These are phyloP conservation scores for Cryomyces antarcticus DNA, from an alignment of 495 filamentous ascomycete species.

Conservation along the genomic window DNA sequence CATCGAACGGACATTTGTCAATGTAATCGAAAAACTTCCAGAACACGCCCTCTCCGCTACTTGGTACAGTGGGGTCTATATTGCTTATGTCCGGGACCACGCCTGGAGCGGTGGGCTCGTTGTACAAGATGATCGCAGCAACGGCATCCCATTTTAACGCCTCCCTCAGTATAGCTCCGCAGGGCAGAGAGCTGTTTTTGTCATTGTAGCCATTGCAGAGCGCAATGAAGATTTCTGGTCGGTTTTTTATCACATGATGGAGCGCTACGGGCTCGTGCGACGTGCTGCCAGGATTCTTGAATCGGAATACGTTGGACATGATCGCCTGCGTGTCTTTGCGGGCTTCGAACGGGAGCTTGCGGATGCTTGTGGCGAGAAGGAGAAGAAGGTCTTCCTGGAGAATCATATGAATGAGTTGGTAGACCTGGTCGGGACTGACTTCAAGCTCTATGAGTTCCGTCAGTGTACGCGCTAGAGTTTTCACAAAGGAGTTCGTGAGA, in stretches of 20 bases:
- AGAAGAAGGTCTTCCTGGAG: slow-evolving; percentile 78
- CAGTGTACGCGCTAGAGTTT: not conserved
- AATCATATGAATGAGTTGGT: slow-evolving; percentile 55
- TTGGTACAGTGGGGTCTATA: slow-evolving; percentile 43
- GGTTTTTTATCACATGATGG: slow-evolving; percentile 61
- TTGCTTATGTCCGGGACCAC: slow-evolving; percentile 34
- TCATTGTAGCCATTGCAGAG: slow-evolving; percentile 78
- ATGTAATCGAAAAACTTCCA: slow-evolving; percentile 99
- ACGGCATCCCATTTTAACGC: slow-evolving; percentile 80
- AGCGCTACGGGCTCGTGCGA: slow-evolving; percentile 55
- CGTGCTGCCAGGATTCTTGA: slow-evolving; percentile 38
- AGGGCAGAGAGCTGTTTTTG: slow-evolving; percentile 80
- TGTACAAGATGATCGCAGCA: slow-evolving; percentile 75
- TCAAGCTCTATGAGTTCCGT: slow-evolving; percentile 43
- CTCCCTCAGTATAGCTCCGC: slow-evolving; percentile 77
- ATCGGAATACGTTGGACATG: slow-evolving; percentile 72
- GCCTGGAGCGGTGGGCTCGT: slow-evolving; percentile 47
- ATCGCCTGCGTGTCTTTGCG: slow-evolving; percentile 80
- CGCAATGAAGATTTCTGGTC: slow-evolving; percentile 71
- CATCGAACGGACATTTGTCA: slow-evolving; percentile 82
- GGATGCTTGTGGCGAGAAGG: slow-evolving; percentile 56
- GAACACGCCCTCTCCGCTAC: slow-evolving; percentile 65
- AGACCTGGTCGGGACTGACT: slow-evolving; percentile 66
- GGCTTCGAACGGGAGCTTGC: slow-evolving; percentile 79
- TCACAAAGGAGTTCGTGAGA: not conserved